Percentiles rank a stretch among this genome's conserved stretches.
phyloP scores from a whole-genome alignment of 352 stramenopile species.

The Globisporangium spiculum region DNA sequence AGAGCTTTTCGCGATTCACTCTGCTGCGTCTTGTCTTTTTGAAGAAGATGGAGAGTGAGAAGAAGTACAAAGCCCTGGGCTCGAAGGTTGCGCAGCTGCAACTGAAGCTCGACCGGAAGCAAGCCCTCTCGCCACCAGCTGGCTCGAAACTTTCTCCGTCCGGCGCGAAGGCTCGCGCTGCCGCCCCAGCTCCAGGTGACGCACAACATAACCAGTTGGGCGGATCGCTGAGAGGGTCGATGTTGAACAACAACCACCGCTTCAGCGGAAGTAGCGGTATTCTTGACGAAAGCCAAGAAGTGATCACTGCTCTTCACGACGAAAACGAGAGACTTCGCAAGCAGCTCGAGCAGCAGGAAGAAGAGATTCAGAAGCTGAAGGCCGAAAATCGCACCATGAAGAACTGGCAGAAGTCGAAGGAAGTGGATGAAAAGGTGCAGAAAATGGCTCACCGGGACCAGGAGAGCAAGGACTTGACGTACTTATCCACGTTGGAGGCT shows the following conservation, averaged over 20 bases:
- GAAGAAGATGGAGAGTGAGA: constrained; percentile 80
- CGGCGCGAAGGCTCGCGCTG: constrained; percentile 22
- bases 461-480: constrained; percentile 83
- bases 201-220: constrained; percentile 8
- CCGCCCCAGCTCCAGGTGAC: constrained; percentile 20
- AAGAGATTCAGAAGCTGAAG: constrained; percentile 75
- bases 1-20: constrained; percentile 79
- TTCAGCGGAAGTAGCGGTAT: constrained; percentile 73
- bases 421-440: constrained; percentile 85
- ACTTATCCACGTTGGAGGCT: constrained; percentile 69
- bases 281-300: constrained; percentile 81
- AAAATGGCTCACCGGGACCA: constrained; percentile 84
- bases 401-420: constrained; percentile 85
- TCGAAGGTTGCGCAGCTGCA: constrained; percentile 73
- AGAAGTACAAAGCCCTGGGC: constrained; percentile 67
- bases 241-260: constrained; percentile 44
- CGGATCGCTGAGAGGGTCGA: constrained; percentile 46
- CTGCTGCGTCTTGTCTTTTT: constrained; percentile 73
- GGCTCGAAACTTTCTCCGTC: constrained; percentile 45
- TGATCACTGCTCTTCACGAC: constrained; percentile 82
- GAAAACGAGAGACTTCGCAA: constrained; percentile 78
- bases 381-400: constrained; percentile 74
- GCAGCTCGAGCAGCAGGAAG: constrained; percentile 71
- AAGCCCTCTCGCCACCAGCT: constrained; percentile 24
- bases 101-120: constrained; percentile 65